These are phyloP conservation scores for Ceratocystis papillata DNA, from an alignment of 2,329 filamentous ascomycete genomes.

Conservation along the genomic window DNA sequence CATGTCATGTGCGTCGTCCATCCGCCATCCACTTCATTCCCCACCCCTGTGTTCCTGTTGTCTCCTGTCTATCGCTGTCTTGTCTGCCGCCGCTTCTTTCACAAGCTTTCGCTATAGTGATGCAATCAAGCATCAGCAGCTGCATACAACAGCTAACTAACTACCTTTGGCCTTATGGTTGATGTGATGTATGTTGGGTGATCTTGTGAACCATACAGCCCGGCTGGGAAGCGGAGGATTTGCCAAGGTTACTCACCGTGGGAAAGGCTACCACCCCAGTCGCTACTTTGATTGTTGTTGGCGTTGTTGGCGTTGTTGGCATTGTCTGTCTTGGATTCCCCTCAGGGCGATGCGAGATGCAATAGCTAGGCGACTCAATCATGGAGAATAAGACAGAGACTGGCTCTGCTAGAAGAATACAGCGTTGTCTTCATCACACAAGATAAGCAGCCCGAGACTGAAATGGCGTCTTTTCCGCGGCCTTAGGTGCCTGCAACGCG, in stretches of 20 bases:
- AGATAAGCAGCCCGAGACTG: conserved; percentile 1
- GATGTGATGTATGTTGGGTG: background rate
- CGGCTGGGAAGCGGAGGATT: too few relatives aligned
- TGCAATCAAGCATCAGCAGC: background rate
- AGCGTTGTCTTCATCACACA: background rate
- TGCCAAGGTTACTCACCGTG: too few relatives aligned
- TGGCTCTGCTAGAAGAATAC: background rate
- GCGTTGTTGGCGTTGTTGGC: too few relatives aligned
- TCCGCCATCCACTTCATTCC: too few relatives aligned
- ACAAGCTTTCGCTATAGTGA: background rate
- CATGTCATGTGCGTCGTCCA: too few relatives aligned
- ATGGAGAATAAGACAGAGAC: background rate
- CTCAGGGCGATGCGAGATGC: background rate
- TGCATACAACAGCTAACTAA: background rate
- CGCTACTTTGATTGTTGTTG: too few relatives aligned
- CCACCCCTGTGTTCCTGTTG: too few relatives aligned
- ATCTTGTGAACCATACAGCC: background rate
- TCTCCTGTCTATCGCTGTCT: too few relatives aligned
- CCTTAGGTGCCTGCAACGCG: background rate
- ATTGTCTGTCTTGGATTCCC: background rate
- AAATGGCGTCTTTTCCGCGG: background rate
- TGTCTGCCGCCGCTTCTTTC: background rate
- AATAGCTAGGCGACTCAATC: background rate
- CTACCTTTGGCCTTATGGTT: background rate
- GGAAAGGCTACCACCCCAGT: too few relatives aligned